phyloP scores from a whole-genome alignment of 1,284 basidiomycete species.

The Microbotryum lychnidis-dioicae region DNA sequence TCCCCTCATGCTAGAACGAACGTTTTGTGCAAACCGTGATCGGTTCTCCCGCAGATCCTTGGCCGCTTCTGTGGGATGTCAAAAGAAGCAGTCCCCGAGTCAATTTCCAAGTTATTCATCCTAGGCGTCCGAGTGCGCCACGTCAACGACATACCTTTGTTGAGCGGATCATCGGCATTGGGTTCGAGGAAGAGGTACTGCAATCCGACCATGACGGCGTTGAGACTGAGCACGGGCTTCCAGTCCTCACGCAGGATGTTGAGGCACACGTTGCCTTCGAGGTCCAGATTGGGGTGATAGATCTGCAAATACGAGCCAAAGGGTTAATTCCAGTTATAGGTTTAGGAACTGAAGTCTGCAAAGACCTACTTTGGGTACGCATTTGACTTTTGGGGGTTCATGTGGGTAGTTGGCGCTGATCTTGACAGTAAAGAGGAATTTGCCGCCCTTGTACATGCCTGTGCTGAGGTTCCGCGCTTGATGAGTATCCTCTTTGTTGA shows the following conservation, averaged over 20 bases:
- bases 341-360: neutral
- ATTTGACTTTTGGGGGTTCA: constrained; percentile 98
- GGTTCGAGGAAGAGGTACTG: constrained; percentile 98
- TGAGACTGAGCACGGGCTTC: constrained; percentile 97
- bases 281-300: constrained; percentile 97
- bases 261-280: constrained; percentile 52
- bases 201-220: constrained; percentile 93
- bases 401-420: constrained; percentile 99
- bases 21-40: constrained; percentile 69
- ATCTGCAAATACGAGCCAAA: constrained; percentile 52
- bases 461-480: neutral
- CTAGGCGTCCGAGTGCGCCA: constrained; percentile 1
- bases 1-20: constrained; percentile 74
- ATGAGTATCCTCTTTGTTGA: too few relatives aligned
- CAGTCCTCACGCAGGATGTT: constrained; percentile 99
- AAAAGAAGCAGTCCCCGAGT: neutral
- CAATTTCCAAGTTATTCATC: neutral
- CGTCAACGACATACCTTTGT: constrained; percentile 65
- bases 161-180: constrained; percentile 95
- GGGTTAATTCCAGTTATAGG: too few relatives aligned
- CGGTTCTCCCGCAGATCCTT: constrained; percentile 79
- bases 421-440: constrained; percentile 85
- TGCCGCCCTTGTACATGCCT: constrained; percentile 98
- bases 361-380: constrained; percentile 71
- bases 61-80: constrained; percentile 68